Conservation (phyloP, 1,139 yeast genomes). For the Taphrina betulina region DNA sequence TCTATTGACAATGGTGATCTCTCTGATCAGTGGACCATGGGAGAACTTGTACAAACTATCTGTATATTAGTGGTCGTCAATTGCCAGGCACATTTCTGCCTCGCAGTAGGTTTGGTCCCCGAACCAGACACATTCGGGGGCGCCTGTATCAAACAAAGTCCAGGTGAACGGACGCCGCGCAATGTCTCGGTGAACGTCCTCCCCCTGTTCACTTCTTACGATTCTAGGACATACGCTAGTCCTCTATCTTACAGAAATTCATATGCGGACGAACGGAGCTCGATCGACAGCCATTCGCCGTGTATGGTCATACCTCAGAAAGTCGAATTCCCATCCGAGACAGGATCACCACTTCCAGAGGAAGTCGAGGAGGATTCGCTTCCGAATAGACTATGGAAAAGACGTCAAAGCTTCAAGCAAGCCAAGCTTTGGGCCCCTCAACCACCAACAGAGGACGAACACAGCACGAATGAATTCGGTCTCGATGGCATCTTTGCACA, state of each 20-base stretch:
- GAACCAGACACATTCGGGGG: constrained; percentile 36
- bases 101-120: constrained; percentile 34
- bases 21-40: constrained; percentile 33
- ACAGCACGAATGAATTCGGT: background rate
- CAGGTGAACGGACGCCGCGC: constrained; percentile 1
- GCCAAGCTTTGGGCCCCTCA: constrained; percentile 1
- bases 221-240: constrained; percentile 13
- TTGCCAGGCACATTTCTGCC: constrained; percentile 33
- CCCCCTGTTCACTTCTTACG: constrained; percentile 16
- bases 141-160: constrained; percentile 3
- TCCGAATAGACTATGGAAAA: constrained; percentile 15
- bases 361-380: constrained; percentile 20
- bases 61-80: constrained; percentile 33
- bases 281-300: background rate
- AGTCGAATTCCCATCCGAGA: background rate
- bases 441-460: background rate
- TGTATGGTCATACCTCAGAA: constrained; percentile 12
- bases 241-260: constrained; percentile 2
- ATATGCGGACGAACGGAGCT: background rate
- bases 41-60: constrained; percentile 35
- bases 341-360: background rate
- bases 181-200: constrained; percentile 3
- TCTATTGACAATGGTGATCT: constrained; percentile 19
- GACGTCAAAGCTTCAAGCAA: constrained; percentile 20
- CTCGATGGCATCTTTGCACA: constrained; percentile 8